Evolutionary conservation across 1,284 basidiomycete species (phyloP).

Genomic region (Naganishia cerealis): DNA sequence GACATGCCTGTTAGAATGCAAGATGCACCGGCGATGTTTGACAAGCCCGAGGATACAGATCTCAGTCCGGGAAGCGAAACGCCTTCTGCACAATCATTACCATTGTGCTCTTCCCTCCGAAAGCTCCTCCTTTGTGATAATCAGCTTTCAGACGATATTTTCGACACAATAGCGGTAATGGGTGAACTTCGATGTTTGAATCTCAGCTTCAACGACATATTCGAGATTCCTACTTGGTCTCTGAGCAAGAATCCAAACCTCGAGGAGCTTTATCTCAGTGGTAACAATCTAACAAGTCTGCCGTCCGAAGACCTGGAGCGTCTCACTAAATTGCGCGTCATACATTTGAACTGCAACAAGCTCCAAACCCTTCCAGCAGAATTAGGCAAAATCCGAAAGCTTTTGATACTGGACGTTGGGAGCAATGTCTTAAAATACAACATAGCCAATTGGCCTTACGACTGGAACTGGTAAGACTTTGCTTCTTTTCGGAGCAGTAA

Average conservation of each 20-base stretch:
- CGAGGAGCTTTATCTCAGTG: conserved; percentile 86
- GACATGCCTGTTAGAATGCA: conserved; percentile 59
- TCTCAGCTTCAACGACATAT: conserved; percentile 92
- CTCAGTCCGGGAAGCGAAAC: neutral
- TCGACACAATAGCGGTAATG: conserved; percentile 72
- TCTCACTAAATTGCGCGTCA: conserved; percentile 66
- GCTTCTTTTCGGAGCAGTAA: conserved; percentile 17
- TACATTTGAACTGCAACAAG: conserved; percentile 93
- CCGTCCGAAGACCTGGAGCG: conserved; percentile 82
- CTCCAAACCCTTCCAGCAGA: conserved; percentile 90
- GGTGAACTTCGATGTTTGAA: conserved; percentile 80
- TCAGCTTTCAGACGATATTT: conserved; percentile 75
- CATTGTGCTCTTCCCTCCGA: conserved; percentile 71
- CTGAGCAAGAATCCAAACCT: conserved; percentile 69
- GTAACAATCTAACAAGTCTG: conserved; percentile 85
- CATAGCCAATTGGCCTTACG: conserved; percentile 97
- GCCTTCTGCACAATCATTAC: neutral
- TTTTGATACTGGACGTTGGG: conserved; percentile 87
- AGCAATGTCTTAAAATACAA: conserved; percentile 96
- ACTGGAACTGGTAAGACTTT: conserved; percentile 85
- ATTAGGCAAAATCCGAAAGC: conserved; percentile 74
- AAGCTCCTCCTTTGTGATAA: conserved; percentile 88
- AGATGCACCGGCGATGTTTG: conserved; percentile 22
- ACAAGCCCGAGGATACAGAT: conserved; percentile 10
- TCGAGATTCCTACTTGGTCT: conserved; percentile 78